Conservation (phyloP, 2,329 filamentous ascomycete genomes). For the Arthrobotrys megalospora region DNA sequence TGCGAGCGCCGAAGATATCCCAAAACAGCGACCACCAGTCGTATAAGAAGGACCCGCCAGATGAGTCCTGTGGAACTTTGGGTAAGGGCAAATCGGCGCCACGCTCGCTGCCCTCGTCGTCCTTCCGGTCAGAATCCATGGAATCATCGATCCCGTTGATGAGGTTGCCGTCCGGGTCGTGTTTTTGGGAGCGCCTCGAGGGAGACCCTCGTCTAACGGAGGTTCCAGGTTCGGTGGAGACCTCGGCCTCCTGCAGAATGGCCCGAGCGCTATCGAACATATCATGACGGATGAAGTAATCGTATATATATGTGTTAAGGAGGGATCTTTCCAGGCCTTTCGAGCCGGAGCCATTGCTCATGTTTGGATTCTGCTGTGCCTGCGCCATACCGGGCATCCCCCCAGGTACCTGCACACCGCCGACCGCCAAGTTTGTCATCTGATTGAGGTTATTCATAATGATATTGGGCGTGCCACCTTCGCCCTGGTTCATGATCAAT, state of each 20-base stretch:
- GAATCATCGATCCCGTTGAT: slow-evolving; percentile 80
- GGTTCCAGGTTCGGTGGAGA: slow-evolving; percentile 61
- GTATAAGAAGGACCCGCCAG: slow-evolving; percentile 87
- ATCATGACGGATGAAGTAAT: slow-evolving; percentile 88
- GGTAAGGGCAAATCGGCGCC: slow-evolving; percentile 80
- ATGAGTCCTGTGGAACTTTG: slow-evolving; percentile 76
- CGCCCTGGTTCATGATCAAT: slow-evolving; percentile 61
- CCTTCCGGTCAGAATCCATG: slow-evolving; percentile 84
- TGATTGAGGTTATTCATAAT: slow-evolving; percentile 62
- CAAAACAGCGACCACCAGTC: slow-evolving; percentile 99
- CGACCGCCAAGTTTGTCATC: slow-evolving; percentile 63
- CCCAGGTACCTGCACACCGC: slow-evolving; percentile 60
- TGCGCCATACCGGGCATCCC: slow-evolving; percentile 53
- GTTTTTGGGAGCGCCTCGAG: slow-evolving; percentile 65
- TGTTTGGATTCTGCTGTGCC: slow-evolving; percentile 45
- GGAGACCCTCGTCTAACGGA: slow-evolving; percentile 62
- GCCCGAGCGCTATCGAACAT: slow-evolving; percentile 87
- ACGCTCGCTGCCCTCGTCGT: slow-evolving; percentile 73
- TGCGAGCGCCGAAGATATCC: slow-evolving; percentile 91
- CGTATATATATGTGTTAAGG: slow-evolving; percentile 90
- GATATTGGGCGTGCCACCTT: slow-evolving; percentile 61
- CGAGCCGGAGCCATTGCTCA: slow-evolving; percentile 47
- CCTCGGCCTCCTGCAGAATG: slow-evolving; percentile 72
- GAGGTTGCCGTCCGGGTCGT: slow-evolving; percentile 73
- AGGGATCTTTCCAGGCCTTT: slow-evolving; percentile 65